Evolutionary conservation across 208 protist species (phyloP).

Genomic region (Leishmania martiniquensis): DNA sequence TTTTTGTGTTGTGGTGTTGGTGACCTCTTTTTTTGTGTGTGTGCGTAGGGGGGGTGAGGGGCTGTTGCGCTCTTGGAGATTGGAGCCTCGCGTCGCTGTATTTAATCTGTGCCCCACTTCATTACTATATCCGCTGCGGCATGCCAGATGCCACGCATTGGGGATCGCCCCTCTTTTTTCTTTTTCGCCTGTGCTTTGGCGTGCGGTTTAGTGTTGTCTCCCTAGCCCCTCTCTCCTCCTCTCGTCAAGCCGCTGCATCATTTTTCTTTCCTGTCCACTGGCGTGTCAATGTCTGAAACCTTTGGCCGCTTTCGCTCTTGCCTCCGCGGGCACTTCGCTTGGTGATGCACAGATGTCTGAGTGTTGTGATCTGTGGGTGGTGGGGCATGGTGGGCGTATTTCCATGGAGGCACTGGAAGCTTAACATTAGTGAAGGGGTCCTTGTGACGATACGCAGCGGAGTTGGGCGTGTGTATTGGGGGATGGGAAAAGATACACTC

Average conservation of each 20-base stretch:
- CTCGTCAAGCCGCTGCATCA: background rate
- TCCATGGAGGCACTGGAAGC: background rate
- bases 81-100: background rate
- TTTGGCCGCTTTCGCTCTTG: background rate
- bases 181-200: background rate
- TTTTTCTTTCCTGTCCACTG: background rate
- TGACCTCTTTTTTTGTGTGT: background rate
- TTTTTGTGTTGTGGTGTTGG: no score
- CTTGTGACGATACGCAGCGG: background rate
- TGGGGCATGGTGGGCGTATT: background rate
- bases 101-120: background rate
- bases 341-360: background rate
- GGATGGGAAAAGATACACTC: background rate
- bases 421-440: background rate
- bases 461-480: no score
- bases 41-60: no score
- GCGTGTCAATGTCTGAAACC: background rate
- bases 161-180: background rate
- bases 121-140: background rate
- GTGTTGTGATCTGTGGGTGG: background rate
- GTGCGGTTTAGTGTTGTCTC: background rate
- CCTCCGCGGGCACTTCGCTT: background rate
- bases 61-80: no score
- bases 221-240: background rate
- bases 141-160: background rate